Evolutionary conservation across 2,329 filamentous ascomycete genomes (phyloP).

Genomic region (Trichoderma sp.): DNA sequence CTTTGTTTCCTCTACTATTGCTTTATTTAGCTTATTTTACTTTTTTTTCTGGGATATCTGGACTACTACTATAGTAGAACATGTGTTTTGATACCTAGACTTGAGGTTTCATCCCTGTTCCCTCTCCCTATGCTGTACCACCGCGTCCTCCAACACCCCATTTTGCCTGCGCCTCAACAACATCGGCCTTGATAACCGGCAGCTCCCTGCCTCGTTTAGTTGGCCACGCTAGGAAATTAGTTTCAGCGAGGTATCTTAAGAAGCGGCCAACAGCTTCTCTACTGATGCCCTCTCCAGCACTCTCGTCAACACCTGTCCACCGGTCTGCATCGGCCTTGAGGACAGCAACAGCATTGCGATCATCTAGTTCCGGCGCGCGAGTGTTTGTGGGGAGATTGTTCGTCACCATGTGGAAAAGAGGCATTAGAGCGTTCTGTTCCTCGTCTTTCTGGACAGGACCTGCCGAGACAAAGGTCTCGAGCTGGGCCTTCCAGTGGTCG

Average conservation of each 20-base stretch:
- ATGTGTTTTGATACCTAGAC: too few relatives aligned
- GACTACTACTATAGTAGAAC: too few relatives aligned
- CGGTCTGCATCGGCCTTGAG: constrained; percentile 57
- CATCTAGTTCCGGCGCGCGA: constrained; percentile 68
- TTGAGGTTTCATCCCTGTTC: not conserved
- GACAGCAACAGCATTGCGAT: constrained; percentile 61
- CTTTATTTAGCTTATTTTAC: too few relatives aligned
- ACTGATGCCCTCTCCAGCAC: constrained; percentile 25
- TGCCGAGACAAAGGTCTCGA: constrained; percentile 36
- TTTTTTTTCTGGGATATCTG: too few relatives aligned
- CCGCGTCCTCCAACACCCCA: constrained; percentile 29
- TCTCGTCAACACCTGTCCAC: too few relatives aligned
- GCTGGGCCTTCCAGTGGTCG: constrained; percentile 36
- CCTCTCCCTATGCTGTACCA: not conserved
- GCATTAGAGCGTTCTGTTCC: constrained; percentile 47
- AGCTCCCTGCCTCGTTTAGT: constrained; percentile 28
- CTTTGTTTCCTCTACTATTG: too few relatives aligned
- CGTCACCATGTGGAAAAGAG: constrained; percentile 65
- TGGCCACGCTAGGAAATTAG: constrained; percentile 28
- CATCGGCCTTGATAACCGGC: constrained; percentile 25
- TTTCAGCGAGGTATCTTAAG: constrained; percentile 27
- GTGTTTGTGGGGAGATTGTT: constrained; percentile 64
- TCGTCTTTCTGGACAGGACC: constrained; percentile 32
- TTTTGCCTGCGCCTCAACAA: constrained; percentile 28
- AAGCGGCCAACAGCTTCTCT: constrained; percentile 28